Conservation (phyloP, 345 rosid species). For the Salix brachista region DNA sequence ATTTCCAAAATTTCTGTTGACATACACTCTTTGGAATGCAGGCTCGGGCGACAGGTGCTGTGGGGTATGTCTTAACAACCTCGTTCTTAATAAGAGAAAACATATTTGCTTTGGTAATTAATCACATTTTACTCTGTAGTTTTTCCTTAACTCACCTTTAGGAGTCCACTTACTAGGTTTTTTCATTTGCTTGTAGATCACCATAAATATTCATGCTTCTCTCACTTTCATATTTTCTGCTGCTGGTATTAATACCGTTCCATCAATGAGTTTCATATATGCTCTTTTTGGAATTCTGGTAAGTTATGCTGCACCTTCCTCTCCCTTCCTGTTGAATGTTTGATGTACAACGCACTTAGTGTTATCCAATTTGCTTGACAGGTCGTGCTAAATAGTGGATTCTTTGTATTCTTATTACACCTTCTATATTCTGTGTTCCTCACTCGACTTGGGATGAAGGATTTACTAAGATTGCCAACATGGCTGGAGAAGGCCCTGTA, state of each 20-base stretch:
- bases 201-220: constrained; percentile 82
- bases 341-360: neutral
- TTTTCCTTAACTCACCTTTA: neutral
- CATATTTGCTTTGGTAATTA: constrained; percentile 73
- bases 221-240: constrained; percentile 66
- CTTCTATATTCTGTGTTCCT: constrained; percentile 73
- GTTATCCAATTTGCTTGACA: constrained; percentile 26
- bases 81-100: constrained; percentile 92
- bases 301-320: constrained; percentile 12
- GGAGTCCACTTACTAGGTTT: constrained; percentile 4
- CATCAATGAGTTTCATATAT: constrained; percentile 76
- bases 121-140: neutral
- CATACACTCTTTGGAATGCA: constrained; percentile 28
- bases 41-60: constrained; percentile 76
- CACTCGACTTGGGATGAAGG: constrained; percentile 72
- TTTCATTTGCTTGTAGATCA: constrained; percentile 55
- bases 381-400: constrained; percentile 78
- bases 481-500: constrained; percentile 71
- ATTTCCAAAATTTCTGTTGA: constrained; percentile 14
- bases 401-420: constrained; percentile 78
- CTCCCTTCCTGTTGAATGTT: constrained; percentile 1
- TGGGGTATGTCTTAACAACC: constrained; percentile 78
- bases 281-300: constrained; percentile 78
- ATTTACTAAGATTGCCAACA: constrained; percentile 60
- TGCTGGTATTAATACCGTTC: constrained; percentile 63